phyloP scores from a whole-genome alignment of 2,329 filamentous ascomycete species.

The Aspergillus jensenii region DNA sequence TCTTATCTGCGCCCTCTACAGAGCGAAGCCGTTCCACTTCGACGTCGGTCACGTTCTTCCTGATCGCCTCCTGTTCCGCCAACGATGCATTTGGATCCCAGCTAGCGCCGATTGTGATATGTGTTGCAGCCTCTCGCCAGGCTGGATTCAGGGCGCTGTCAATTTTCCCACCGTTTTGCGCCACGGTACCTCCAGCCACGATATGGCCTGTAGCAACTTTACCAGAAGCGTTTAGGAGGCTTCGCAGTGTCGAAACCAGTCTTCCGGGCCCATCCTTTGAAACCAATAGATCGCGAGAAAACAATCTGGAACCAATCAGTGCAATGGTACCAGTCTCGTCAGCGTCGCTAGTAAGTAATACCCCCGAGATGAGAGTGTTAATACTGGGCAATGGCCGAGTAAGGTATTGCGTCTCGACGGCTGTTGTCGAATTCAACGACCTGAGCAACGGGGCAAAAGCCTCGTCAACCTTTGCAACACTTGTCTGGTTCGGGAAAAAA shows the following conservation, averaged over 20 bases:
- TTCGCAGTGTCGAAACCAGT: constrained; percentile 40
- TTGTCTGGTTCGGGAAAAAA: constrained; percentile 26
- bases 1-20: constrained; percentile 19
- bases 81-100: constrained; percentile 13
- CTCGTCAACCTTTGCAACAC: constrained; percentile 17
- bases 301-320: constrained; percentile 33
- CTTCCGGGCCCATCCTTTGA: constrained; percentile 21
- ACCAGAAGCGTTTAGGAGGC: constrained; percentile 17
- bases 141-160: constrained; percentile 19
- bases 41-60: constrained; percentile 14
- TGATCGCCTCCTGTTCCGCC: constrained; percentile 8
- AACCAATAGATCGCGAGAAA: constrained; percentile 31
- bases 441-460: constrained; percentile 20
- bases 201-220: constrained; percentile 27
- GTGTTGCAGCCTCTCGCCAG: constrained; percentile 17
- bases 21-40: constrained; percentile 21
- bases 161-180: constrained; percentile 16
- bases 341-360: constrained; percentile 20
- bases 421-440: constrained; percentile 16
- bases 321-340: constrained; percentile 24
- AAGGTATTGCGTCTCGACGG: constrained; percentile 16
- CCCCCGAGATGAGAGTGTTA: constrained; percentile 14
- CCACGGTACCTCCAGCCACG: constrained; percentile 38
- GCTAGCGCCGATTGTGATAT: constrained; percentile 12
- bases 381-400: constrained; percentile 22